Evolutionary conservation across 352 stramenopile species (phyloP), one percentile per base, ranked within the genome.

Genomic region (Globisporangium echinulatum): DNA sequence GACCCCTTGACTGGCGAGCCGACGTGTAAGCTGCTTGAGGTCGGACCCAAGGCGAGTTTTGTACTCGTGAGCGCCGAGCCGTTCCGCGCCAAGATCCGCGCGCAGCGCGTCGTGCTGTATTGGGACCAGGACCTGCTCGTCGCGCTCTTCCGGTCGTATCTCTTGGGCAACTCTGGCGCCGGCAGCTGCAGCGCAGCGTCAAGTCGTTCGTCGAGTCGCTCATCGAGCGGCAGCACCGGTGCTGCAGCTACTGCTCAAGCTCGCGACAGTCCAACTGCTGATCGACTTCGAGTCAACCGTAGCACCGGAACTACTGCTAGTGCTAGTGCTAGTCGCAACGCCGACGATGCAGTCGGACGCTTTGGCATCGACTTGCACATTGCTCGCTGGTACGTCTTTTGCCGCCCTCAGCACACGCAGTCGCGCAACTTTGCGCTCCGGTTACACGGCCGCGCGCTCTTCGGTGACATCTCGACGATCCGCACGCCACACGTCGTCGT

Each of bases 111-210:
- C 6, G 69, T 72, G 1, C 3, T 90, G 5, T 91, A 90, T 52
- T 91, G 82, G 82, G 79, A 91, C 51, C 78, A 90, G 40, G 75
- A 87, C 11, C 61, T 90, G 25, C 54, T 91, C 7, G 78, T 81
- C 48, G 71, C 74, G 4, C 58, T 91, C 15, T 76, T 88, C 55
- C 69, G 63, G 3, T 87, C 82, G 14, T 84, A 88, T 44, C 60
- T 85, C 0, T 69, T 75, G 17, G 70, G 65, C 0, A 77, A 71
- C 13, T 60, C 60, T 0, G 36, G 64, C 4, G 51, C 75, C 0
- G 50, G 56, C 11, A 76, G 58, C 33, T 65, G 61, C 6, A 72
- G 57, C 19, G 55, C 61, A 42, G 19, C 63, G 9, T 61, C 64
- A 5, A 82, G 73, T 38, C 48, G 42, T 15, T 62, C 65, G 0